Evolutionary conservation across 2,329 filamentous ascomycete species (phyloP), one percentile per base, ranked within the genome.

Genomic region (Cladophialophora carrionii): DNA sequence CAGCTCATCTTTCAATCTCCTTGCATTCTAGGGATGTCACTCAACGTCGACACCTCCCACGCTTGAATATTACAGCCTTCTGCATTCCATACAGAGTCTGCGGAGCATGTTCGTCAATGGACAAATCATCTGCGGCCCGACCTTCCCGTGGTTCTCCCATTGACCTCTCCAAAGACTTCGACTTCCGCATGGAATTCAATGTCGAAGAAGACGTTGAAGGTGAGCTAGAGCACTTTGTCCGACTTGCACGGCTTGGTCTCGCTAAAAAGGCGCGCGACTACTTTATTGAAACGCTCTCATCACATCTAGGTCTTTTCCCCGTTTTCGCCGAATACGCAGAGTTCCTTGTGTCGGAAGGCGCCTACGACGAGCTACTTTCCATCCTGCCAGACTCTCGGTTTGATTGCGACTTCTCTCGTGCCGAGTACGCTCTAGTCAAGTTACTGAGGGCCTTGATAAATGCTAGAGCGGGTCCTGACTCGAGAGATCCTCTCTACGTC

Each of bases 141-240:
- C 20, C 22, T 4, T 9, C 6, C 2, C n/a, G 24, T 10, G 37
- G 17, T 2, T n/a, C 24, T 3, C 10, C 56, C 14, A 58, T 46
- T 14, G 34, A 41, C 26, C 37, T 29, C 5, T 48, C 37, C 12
- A 58, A 43, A 29, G 56, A 58, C 37, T 26, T 58, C 14, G 56
- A 58, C 5, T 58, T 58, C 29, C 32, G 43, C 24, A 24, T 58
- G 12, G 56, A 58, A 58, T 58, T 58, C 24, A 37, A 58, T 22
- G 31, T 58, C 14, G 56, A 58, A 46, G 37, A 58, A 24, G 56
- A 58, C 20, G 48, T 58, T 24, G 56, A 58, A 12, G 56, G 37
- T 12, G 56, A 58, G 24, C 37, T 58, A 17, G 56, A 58, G 37
- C n/a, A 31, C 29, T 58, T 58, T 29, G 56, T 58, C 56, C 56